A percentile compares a stretch with the other conserved stretches of the same genome.
These are phyloP conservation scores for Coccomyxa sp. DNA, from an alignment of 139 green algal species.

Conservation along the genomic window DNA sequence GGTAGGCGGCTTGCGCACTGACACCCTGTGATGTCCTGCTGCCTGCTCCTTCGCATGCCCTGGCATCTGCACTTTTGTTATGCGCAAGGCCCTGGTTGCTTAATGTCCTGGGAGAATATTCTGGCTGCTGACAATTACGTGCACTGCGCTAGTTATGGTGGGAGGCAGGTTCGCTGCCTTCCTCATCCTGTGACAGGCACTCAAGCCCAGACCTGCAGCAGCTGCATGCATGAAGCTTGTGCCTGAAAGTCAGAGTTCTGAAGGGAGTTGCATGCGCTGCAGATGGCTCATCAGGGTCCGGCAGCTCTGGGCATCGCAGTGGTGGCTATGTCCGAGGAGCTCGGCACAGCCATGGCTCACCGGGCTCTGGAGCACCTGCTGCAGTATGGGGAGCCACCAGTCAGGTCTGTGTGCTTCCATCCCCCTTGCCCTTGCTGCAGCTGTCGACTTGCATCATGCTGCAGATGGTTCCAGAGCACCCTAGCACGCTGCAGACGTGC, in stretches of 20 bases:
- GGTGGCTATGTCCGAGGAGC: conserved; percentile 92
- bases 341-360: conserved; percentile 85
- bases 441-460: too few species aligned
- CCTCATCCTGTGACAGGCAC: neutral
- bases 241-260: neutral
- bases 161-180: neutral
- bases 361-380: conserved; percentile 92
- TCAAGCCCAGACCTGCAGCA: neutral
- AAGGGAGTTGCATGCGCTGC: neutral
- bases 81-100: neutral
- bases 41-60: neutral
- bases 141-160: neutral
- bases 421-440: too few species aligned
- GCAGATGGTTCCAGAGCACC: too few species aligned
- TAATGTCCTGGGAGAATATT: neutral
- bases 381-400: conserved; percentile 74
- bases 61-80: neutral
- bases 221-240: conserved; percentile 4
- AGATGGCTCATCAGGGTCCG: conserved; percentile 73
- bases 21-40: too few species aligned
- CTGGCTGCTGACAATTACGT: neutral
- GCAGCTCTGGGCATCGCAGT: conserved; percentile 90
- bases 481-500: too few species aligned
- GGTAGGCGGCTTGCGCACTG: conserved; percentile 16
- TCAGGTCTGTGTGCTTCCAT: conserved; percentile 27